A percentile compares a stretch with the other conserved stretches of the same genome.
phyloP scores from a whole-genome alignment of 441 rosid genomes.

The Dalechampia spathulata region DNA sequence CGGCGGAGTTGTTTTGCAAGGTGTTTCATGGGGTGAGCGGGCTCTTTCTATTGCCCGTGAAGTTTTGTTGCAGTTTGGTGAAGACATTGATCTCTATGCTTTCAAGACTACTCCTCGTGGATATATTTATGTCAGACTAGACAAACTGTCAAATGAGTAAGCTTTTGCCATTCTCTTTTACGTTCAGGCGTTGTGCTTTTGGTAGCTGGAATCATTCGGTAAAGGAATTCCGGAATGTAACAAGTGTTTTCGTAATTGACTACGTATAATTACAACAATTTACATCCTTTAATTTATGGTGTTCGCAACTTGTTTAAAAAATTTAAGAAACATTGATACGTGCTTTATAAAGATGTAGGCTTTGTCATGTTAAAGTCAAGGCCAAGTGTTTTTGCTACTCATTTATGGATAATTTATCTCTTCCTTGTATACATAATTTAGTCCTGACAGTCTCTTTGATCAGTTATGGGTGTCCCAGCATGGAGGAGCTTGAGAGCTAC shows the following conservation, averaged over 20 bases:
- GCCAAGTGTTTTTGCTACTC: neutral
- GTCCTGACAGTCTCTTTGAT: neutral
- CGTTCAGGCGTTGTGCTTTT: too few relatives aligned
- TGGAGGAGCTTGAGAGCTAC: conserved; percentile 76
- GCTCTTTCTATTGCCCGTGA: conserved; percentile 60
- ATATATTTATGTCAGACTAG: conserved; percentile 68
- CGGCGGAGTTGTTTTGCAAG: conserved; percentile 73
- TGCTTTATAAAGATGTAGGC: neutral
- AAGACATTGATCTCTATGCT: conserved; percentile 57
- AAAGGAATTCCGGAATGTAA: too few relatives aligned
- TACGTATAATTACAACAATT: too few relatives aligned
- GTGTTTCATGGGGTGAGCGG: conserved; percentile 69
- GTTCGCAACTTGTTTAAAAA: too few relatives aligned
- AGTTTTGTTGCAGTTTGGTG: conserved; percentile 39
- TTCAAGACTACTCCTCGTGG: conserved; percentile 79
- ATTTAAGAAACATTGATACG: neutral
- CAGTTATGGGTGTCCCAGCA: conserved; percentile 84
- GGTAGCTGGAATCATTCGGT: too few relatives aligned
- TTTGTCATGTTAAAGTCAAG: neutral
- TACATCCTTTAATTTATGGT: too few relatives aligned
- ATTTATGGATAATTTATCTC: neutral
- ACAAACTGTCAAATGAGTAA: conserved; percentile 70
- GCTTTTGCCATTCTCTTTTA: conserved; percentile 5
- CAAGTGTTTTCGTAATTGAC: too few relatives aligned
- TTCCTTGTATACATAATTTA: neutral